phyloP scores from a whole-genome alignment of 73 alveolate genomes.

The Paramecium sonneborni region DNA sequence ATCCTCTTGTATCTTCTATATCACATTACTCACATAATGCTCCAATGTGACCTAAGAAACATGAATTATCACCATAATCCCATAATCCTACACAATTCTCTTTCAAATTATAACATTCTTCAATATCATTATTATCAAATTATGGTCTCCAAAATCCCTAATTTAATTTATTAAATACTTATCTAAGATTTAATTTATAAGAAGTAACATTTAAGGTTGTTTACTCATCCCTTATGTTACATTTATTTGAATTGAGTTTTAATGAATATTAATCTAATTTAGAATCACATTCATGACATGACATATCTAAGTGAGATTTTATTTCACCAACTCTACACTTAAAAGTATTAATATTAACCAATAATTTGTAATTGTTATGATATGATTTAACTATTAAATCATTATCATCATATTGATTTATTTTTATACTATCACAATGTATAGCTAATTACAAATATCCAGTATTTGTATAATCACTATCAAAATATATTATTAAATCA shows the following conservation, averaged over 20 bases:
- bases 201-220: no score
- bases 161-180: no score
- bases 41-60: slow-evolving; percentile 54
- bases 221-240: no score
- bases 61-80: slow-evolving; percentile 39
- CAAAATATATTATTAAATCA: not conserved
- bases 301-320: no score
- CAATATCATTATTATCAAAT: not conserved
- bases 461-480: not conserved
- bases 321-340: no score
- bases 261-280: no score
- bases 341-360: no score
- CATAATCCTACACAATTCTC: slow-evolving; percentile 53
- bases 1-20: not conserved
- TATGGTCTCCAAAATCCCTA: not conserved
- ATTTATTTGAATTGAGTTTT: no score
- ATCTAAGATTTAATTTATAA: no score
- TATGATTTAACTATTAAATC: not conserved
- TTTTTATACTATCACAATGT: not conserved
- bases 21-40: slow-evolving; percentile 63
- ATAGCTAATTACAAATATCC: not conserved
- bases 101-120: not conserved
- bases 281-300: no score
- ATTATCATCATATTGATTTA: no score
- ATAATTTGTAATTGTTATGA: not conserved